These are phyloP conservation scores for Coniophora puteana DNA, from an alignment of 1,284 basidiomycete genomes.

Conservation along the genomic window DNA sequence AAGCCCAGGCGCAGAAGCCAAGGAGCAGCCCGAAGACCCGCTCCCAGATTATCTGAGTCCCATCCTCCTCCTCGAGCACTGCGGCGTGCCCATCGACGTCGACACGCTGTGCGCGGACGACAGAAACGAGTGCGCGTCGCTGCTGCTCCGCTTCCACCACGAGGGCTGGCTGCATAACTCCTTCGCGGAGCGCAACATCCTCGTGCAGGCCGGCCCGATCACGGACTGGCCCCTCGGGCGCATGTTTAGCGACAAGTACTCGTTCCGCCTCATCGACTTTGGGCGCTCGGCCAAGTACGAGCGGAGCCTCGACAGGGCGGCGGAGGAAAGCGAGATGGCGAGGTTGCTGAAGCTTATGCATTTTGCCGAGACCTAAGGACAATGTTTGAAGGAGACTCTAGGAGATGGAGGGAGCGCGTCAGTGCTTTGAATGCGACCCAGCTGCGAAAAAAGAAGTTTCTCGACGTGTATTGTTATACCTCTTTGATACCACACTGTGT, in stretches of 20 bases:
- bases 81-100: constrained; percentile 27
- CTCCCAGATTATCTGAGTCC: no score
- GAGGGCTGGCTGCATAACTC: constrained; percentile 34
- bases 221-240: constrained; percentile 25
- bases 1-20: no score
- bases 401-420: no score
- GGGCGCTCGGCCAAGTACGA: constrained; percentile 20
- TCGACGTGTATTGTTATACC: no score
- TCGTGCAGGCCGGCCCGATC: constrained; percentile 33
- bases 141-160: constrained; percentile 28
- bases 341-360: no score
- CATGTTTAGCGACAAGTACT: constrained; percentile 14
- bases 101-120: constrained; percentile 18
- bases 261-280: constrained; percentile 38
- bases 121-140: constrained; percentile 27
- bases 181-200: constrained; percentile 30
- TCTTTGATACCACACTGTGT: no score
- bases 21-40: no score
- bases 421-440: no score
- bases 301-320: rapidly evolving
- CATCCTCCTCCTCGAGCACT: constrained; percentile 35
- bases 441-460: no score
- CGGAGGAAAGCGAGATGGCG: constrained; percentile 1
- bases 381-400: no score
- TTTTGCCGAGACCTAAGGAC: no score